Evolutionary conservation across 2,329 filamentous ascomycete genomes (phyloP).

Genomic region (Talaromyces sp.): DNA sequence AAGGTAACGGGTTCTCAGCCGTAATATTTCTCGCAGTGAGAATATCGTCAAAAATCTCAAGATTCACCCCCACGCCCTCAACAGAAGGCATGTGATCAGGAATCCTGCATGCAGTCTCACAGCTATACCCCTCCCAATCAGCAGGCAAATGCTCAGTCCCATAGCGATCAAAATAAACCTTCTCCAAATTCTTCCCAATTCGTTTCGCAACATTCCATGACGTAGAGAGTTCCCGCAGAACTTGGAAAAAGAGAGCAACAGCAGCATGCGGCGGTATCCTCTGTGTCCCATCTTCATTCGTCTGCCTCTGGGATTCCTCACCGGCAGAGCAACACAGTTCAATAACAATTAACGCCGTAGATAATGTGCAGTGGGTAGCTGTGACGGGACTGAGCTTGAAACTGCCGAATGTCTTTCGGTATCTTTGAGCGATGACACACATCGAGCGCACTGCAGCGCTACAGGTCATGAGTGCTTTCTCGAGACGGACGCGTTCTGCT

Average conservation of each 20-base stretch:
- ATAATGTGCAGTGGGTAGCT: conserved; percentile 40
- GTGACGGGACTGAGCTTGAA: conserved; percentile 40
- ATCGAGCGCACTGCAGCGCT: conserved; percentile 28
- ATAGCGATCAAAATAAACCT: conserved; percentile 19
- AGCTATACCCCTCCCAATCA: not conserved
- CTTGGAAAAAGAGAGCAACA: conserved; percentile 20
- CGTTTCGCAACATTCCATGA: conserved; percentile 28
- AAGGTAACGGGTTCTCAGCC: not conserved
- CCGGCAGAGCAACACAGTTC: conserved; percentile 17
- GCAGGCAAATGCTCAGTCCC: conserved; percentile 15
- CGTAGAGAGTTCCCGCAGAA: conserved; percentile 23
- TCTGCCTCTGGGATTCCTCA: not conserved
- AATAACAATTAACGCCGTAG: conserved; percentile 33
- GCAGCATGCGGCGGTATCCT: conserved; percentile 16
- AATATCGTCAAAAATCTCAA: conserved; percentile 5
- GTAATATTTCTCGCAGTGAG: conserved; percentile 2
- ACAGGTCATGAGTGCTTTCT: conserved; percentile 21
- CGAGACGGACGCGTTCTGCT: not conserved
- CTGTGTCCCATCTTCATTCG: conserved; percentile 1
- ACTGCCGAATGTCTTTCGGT: conserved; percentile 36
- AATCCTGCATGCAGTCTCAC: not conserved
- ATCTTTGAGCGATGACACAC: conserved; percentile 32
- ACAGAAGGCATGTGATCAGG: not conserved
- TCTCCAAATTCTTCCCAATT: conserved; percentile 25
- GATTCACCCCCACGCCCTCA: not conserved